Evolutionary conservation across 2,329 filamentous ascomycete species (phyloP).

Genomic region (Bipolaris bicolor): DNA sequence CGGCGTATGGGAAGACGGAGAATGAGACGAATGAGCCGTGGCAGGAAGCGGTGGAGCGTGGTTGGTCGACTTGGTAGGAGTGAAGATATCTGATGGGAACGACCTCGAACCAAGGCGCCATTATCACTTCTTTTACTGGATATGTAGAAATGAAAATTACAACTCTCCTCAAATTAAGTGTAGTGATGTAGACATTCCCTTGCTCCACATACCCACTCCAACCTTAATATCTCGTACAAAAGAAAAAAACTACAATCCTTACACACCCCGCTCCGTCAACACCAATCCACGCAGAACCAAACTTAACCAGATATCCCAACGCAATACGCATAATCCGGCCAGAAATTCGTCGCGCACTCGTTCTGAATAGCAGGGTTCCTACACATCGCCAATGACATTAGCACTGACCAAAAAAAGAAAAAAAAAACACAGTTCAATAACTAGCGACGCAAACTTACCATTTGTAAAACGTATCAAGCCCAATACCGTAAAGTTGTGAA

Average conservation of each 20-base stretch:
- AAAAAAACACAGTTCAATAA: too few relatives aligned
- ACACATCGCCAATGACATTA: background rate
- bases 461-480: constrained; percentile 9
- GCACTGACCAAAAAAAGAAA: too few relatives aligned
- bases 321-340: background rate
- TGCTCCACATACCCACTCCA: background rate
- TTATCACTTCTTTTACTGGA: too few relatives aligned
- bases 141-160: background rate
- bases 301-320: background rate
- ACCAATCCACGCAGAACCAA: background rate
- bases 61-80: constrained; percentile 1
- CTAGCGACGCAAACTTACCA: constrained; percentile 7
- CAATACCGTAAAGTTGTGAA: constrained; percentile 10
- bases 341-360: background rate
- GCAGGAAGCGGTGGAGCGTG: constrained; percentile 2
- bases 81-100: background rate
- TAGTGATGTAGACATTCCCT: background rate
- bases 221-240: background rate
- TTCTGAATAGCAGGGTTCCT: background rate
- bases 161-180: background rate
- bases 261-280: background rate
- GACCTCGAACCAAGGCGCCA: too few relatives aligned
- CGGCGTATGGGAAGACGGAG: background rate
- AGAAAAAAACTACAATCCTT: background rate
- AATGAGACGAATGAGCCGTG: background rate